Percentiles rank a stretch among this genome's conserved stretches.
Conservation (phyloP, 2,329 filamentous ascomycete species). For the Fonsecaea pedrosoi region DNA sequence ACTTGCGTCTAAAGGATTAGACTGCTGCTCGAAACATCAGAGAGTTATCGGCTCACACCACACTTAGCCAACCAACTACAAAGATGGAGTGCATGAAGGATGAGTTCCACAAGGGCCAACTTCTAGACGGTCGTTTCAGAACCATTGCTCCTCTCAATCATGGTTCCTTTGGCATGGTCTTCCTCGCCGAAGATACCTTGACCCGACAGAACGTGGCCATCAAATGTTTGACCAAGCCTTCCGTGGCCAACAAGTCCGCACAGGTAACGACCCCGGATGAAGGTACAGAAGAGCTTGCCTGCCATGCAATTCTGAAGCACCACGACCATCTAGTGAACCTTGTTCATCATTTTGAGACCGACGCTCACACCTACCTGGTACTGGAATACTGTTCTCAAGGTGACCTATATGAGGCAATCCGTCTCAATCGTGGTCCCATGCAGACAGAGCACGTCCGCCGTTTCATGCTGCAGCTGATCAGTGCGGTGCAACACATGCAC, state of each 20-base stretch:
- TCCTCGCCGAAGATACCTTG: slow-evolving; percentile 80
- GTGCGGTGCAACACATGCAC: slow-evolving; percentile 89
- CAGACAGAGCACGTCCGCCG: slow-evolving; percentile 96
- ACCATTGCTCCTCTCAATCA: slow-evolving; percentile 95
- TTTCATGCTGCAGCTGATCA: slow-evolving; percentile 94
- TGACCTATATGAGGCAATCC: slow-evolving; percentile 96
- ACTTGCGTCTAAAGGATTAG: slow-evolving; percentile 15
- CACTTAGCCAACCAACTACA: slow-evolving; percentile 7
- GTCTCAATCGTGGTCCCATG: slow-evolving; percentile 81
- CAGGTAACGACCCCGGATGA: slow-evolving; percentile 66
- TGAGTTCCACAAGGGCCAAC: slow-evolving; percentile 76
- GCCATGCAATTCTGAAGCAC: slow-evolving; percentile 77
- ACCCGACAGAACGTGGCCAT: slow-evolving; percentile 86
- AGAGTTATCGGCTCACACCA: neutral
- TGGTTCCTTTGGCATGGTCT: slow-evolving; percentile 98
- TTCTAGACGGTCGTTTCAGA: slow-evolving; percentile 87
- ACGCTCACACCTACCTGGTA: slow-evolving; percentile 87
- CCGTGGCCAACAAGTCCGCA: slow-evolving; percentile 43
- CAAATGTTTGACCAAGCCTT: slow-evolving; percentile 90
- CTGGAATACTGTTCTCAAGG: slow-evolving; percentile 95
- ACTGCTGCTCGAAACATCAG: neutral
- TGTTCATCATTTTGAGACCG: slow-evolving; percentile 88
- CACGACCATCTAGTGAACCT: slow-evolving; percentile 96
- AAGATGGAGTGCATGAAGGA: slow-evolving; percentile 85
- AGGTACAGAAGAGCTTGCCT: slow-evolving; percentile 66